These are phyloP conservation scores for Coemansia nantahalensis DNA, from an alignment of 192 early-diverging fungal genomes.

Conservation along the genomic window DNA sequence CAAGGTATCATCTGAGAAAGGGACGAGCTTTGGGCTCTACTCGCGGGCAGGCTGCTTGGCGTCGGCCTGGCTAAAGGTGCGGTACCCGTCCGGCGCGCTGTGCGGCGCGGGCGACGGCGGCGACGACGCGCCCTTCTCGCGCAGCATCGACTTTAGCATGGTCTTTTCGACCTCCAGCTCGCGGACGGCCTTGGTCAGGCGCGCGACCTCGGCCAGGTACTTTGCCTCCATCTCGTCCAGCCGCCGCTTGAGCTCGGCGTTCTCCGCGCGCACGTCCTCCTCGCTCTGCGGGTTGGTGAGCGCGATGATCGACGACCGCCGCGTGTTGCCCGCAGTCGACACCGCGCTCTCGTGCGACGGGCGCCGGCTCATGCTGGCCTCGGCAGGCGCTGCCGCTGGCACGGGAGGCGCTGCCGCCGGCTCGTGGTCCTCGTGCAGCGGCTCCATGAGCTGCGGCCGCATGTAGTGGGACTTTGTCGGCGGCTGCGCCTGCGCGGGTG, in stretches of 20 bases:
- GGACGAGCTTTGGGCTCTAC: no score
- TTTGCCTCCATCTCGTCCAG: conserved; percentile 46
- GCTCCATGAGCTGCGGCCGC: conserved; percentile 21
- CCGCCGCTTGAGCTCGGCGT: conserved; percentile 37
- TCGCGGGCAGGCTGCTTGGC: neutral
- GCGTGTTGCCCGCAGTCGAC: conserved; percentile 18
- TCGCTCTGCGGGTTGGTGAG: conserved; percentile 46
- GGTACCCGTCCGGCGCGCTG: neutral
- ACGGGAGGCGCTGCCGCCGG: neutral
- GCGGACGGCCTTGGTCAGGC: conserved; percentile 20
- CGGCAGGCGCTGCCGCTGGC: neutral
- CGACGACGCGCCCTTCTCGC: conserved; percentile 17
- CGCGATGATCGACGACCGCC: conserved; percentile 49
- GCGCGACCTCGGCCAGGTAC: conserved; percentile 31
- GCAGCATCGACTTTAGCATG: conserved; percentile 43
- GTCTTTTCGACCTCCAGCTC: conserved; percentile 52
- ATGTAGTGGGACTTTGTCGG: no score
- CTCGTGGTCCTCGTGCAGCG: conserved; percentile 21
- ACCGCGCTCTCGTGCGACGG: conserved; percentile 7
- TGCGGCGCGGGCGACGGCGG: conserved; percentile 11
- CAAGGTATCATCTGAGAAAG: no score
- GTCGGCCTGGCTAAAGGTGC: neutral
- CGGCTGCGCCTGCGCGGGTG: neutral
- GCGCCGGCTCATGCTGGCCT: conserved; percentile 6
- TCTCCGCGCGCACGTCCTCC: conserved; percentile 38